These are phyloP conservation scores for Colletotrichum aenigma DNA, from an alignment of 2,329 filamentous ascomycete species.

Conservation along the genomic window DNA sequence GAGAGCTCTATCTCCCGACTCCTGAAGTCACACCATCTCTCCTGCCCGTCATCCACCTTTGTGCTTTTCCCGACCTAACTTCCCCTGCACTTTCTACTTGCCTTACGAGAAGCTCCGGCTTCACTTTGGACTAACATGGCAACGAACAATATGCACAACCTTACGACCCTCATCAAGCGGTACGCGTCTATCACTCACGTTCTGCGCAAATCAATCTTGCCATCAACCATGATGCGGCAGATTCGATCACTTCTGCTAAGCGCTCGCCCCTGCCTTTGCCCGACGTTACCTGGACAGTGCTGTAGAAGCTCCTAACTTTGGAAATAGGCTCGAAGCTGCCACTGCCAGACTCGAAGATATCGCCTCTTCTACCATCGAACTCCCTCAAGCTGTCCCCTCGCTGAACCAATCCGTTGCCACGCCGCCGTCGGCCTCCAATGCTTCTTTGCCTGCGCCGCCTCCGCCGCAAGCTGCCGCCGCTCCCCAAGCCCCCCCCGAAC, in stretches of 20 bases:
- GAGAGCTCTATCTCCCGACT: background rate
- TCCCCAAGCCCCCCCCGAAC: constrained; percentile 54
- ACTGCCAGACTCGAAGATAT: constrained; percentile 97
- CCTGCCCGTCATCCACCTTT: background rate
- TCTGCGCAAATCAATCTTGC: background rate
- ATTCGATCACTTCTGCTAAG: background rate
- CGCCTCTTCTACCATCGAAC: constrained; percentile 74
- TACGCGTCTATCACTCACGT: constrained; percentile 49
- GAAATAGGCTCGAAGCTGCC: constrained; percentile 87
- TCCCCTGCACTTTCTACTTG: background rate
- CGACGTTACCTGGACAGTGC: background rate
- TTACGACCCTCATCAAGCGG: constrained; percentile 98
- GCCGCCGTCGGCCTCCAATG: constrained; percentile 30
- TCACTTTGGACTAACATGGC: constrained; percentile 58
- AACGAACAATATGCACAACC: constrained; percentile 88
- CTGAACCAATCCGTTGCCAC: constrained; percentile 44
- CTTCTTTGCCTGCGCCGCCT: constrained; percentile 34
- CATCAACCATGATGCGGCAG: background rate
- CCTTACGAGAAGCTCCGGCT: background rate
- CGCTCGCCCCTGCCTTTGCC: background rate
- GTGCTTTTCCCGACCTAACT: background rate
- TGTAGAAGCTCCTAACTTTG: constrained; percentile 45
- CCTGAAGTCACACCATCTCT: background rate
- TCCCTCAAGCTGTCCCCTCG: constrained; percentile 55
- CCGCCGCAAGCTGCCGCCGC: constrained; percentile 38